Conservation (phyloP, 495 filamentous ascomycete genomes). For the Neurospora cerealis region DNA sequence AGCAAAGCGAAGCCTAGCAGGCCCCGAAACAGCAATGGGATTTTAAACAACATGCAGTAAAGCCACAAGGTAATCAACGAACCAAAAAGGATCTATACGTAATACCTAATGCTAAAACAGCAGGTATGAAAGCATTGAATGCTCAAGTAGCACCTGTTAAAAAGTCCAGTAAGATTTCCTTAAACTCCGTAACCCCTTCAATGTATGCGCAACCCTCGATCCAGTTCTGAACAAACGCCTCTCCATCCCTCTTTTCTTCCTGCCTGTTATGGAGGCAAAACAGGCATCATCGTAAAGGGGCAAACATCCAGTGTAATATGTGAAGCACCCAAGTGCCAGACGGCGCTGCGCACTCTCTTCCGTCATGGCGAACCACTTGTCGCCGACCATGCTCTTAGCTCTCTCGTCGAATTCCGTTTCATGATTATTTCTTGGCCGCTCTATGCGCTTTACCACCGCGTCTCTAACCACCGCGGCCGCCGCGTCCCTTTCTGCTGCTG, state of each 20-base stretch:
- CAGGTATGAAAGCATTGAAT: neutral
- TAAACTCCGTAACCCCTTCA: neutral
- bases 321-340: neutral
- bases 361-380: neutral
- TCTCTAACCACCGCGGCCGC: constrained; percentile 16
- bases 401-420: neutral
- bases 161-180: neutral
- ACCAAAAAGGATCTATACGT: neutral
- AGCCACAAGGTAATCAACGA: neutral
- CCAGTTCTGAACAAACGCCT: neutral
- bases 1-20: neutral
- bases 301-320: neutral
- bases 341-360: neutral
- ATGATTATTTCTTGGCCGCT: neutral
- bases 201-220: neutral
- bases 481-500: constrained; percentile 24
- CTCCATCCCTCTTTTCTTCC: neutral
- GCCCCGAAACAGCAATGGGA: neutral
- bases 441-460: neutral
- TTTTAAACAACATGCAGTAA: neutral
- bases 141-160: neutral
- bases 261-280: neutral
- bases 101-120: neutral
- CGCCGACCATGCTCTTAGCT: neutral
- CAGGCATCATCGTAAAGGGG: neutral